Percentiles rank a stretch among this genome's conserved stretches.
These are phyloP conservation scores for Carex kokanica DNA, from an alignment of 176 grass and related monocot genomes.

Conservation along the genomic window DNA sequence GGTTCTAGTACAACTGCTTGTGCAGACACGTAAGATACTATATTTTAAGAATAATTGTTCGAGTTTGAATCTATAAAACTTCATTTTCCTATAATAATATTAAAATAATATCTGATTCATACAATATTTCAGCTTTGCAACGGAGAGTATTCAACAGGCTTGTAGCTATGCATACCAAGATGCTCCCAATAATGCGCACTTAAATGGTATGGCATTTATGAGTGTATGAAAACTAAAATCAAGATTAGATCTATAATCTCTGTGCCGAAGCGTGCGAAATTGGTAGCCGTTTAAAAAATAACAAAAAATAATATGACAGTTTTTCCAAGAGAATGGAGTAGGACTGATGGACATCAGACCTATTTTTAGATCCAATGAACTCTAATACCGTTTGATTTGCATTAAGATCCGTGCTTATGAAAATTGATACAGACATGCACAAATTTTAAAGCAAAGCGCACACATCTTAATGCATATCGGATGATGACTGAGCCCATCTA, in stretches of 20 bases:
- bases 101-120: not conserved
- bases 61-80: not conserved
- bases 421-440: too few species aligned
- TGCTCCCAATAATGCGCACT: not conserved
- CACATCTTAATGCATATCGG: too few species aligned
- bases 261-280: too few species aligned
- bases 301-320: too few species aligned
- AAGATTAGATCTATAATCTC: not conserved
- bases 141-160: slow-evolving; percentile 2
- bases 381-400: too few species aligned
- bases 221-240: not conserved
- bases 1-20: not conserved
- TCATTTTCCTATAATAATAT: not conserved
- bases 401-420: too few species aligned
- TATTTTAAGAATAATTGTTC: not conserved
- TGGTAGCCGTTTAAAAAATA: too few species aligned
- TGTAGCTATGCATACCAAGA: not conserved
- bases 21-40: not conserved
- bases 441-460: too few species aligned
- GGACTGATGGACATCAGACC: too few species aligned
- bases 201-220: not conserved
- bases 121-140: not conserved
- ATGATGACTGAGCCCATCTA: too few species aligned
- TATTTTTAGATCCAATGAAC: too few species aligned
- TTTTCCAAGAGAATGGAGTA: too few species aligned